These are phyloP conservation scores for Diaporthe capsici DNA, from an alignment of 2,329 filamentous ascomycete genomes.

Conservation along the genomic window DNA sequence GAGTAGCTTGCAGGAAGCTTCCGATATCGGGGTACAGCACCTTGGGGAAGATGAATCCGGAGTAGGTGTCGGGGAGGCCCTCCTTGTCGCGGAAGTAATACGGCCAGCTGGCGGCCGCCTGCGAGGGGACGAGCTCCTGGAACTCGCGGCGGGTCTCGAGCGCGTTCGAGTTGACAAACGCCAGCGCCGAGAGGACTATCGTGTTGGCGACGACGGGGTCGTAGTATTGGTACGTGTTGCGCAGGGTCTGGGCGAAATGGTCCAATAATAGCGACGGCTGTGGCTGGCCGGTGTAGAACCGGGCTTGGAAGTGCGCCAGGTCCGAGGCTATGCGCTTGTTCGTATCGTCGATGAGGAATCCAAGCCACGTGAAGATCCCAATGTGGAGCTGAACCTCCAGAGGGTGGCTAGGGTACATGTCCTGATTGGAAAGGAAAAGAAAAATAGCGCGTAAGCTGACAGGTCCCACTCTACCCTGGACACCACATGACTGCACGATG, in stretches of 20 bases:
- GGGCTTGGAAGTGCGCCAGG: constrained; percentile 46
- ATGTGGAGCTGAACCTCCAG: constrained; percentile 49
- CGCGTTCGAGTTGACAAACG: constrained; percentile 48
- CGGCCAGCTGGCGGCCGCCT: constrained; percentile 45
- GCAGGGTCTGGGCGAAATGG: constrained; percentile 45
- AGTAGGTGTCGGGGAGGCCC: constrained; percentile 47
- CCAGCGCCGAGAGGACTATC: constrained; percentile 48
- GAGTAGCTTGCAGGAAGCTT: constrained; percentile 47
- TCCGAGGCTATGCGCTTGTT: constrained; percentile 42
- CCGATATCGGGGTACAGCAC: constrained; percentile 47
- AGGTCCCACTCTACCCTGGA: background rate
- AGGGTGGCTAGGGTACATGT: constrained; percentile 43
- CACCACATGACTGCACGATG: background rate
- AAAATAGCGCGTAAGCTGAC: constrained; percentile 24
- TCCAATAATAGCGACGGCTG: constrained; percentile 45
- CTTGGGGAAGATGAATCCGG: constrained; percentile 49
- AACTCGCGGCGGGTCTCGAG: constrained; percentile 45
- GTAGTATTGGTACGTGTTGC: constrained; percentile 44
- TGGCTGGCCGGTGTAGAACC: constrained; percentile 43
- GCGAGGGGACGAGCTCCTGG: constrained; percentile 42
- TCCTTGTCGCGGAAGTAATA: constrained; percentile 49
- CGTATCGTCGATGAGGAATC: constrained; percentile 50
- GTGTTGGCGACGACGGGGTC: constrained; percentile 48
- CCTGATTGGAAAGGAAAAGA: constrained; percentile 26
- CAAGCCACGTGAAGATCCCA: constrained; percentile 51